Evolutionary conservation across 1,284 basidiomycete genomes (phyloP).

Genomic region (Hemileia vastatrix): DNA sequence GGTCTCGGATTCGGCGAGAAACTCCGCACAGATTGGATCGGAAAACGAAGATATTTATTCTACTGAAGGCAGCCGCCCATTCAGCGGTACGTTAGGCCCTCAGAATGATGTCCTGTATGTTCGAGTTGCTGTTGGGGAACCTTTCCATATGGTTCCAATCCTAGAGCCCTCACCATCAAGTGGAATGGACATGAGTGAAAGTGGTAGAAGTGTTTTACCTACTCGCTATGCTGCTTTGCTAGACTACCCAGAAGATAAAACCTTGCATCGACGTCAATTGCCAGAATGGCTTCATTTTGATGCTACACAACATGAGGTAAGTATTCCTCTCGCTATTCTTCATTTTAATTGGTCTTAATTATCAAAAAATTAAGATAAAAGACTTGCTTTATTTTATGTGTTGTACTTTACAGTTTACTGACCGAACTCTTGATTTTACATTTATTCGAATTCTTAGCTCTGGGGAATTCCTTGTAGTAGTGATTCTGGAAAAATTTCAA

Average conservation of each 20-base stretch:
- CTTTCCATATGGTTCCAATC: constrained; percentile 21
- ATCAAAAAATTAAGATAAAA: not conserved
- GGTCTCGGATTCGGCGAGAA: too few relatives aligned
- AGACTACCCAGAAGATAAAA: constrained; percentile 6
- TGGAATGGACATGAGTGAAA: too few relatives aligned
- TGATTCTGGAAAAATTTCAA: constrained; percentile 12
- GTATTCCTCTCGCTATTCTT: not conserved
- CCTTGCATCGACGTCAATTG: constrained; percentile 11
- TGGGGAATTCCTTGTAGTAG: constrained; percentile 21
- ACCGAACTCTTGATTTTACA: not conserved
- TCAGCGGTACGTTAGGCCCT: not conserved
- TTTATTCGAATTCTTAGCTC: constrained; percentile 3
- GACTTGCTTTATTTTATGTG: not conserved
- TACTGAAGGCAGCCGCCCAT: not conserved
- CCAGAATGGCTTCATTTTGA: constrained; percentile 23
- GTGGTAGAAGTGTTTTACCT: not conserved
- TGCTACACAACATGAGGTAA: constrained; percentile 17
- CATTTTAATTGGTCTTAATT: not conserved
- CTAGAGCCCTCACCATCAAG: not conserved
- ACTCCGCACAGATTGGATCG: too few relatives aligned
- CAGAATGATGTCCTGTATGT: not conserved
- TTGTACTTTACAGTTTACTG: not conserved
- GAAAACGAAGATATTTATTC: too few relatives aligned
- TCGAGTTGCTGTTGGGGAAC: constrained; percentile 16
- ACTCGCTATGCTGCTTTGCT: constrained; percentile 9